Percentiles rank a stretch among this genome's conserved stretches.
These are phyloP conservation scores for Ceratocystis cacaofunesta DNA, from an alignment of 2,329 filamentous ascomycete species.

Conservation along the genomic window DNA sequence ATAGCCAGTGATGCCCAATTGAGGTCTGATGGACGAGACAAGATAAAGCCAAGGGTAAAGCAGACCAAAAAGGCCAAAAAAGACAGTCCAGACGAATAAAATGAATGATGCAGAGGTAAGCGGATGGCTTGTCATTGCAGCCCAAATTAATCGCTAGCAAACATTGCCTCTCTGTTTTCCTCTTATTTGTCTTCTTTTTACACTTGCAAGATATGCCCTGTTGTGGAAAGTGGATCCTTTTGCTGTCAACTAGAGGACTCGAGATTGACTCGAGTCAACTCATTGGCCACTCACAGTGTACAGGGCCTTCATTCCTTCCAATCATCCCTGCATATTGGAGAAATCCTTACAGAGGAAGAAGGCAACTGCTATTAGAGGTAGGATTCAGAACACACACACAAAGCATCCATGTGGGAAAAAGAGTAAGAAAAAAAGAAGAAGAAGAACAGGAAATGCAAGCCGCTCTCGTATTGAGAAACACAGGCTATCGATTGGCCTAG, in stretches of 20 bases:
- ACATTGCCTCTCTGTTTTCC: neutral
- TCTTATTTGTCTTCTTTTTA: neutral
- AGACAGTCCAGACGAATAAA: neutral
- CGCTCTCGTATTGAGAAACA: neutral
- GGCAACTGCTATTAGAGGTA: neutral
- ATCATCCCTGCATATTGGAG: neutral
- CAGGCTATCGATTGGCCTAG: neutral
- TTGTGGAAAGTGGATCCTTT: constrained; percentile 6
- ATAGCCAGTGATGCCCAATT: neutral
- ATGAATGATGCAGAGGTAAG: neutral
- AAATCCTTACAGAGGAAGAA: neutral
- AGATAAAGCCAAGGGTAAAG: neutral
- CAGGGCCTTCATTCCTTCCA: neutral
- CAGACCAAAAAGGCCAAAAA: neutral
- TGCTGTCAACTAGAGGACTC: neutral
- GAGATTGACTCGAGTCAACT: neutral
- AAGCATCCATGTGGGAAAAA: neutral
- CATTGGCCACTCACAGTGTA: neutral
- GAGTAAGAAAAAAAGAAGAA: neutral
- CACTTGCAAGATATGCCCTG: neutral
- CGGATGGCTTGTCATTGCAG: neutral
- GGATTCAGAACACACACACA: neutral
- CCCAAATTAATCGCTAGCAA: neutral
- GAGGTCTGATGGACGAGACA: no score
- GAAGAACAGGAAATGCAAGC: neutral